phyloP scores from a whole-genome alignment of 805 yeast species.

The Scheffersomyces lignosus region DNA sequence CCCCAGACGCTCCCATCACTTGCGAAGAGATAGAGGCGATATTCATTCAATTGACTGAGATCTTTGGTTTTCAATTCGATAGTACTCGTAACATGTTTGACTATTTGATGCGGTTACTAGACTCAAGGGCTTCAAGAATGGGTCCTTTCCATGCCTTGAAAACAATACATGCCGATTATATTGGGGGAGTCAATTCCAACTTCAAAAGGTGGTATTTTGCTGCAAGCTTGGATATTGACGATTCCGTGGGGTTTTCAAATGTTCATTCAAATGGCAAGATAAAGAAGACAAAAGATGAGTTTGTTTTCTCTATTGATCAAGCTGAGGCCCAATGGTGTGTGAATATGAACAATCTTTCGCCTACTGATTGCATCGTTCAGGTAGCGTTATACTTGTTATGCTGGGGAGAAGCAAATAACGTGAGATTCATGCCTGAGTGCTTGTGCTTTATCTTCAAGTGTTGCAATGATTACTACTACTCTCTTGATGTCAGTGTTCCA shows the following conservation, averaged over 20 bases:
- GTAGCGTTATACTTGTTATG: slow-evolving; percentile 67
- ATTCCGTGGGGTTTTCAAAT: slow-evolving; percentile 40
- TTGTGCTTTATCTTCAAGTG: slow-evolving; percentile 82
- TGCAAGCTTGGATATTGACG: slow-evolving; percentile 63
- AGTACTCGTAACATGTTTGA: slow-evolving; percentile 68
- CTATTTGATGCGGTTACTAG: slow-evolving; percentile 58
- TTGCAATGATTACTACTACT: slow-evolving; percentile 65
- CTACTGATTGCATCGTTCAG: slow-evolving; percentile 60
- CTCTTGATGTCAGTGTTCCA: slow-evolving; percentile 37
- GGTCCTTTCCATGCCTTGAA: slow-evolving; percentile 54
- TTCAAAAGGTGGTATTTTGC: slow-evolving; percentile 79
- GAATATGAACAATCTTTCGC: slow-evolving; percentile 49
- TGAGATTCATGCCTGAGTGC: slow-evolving; percentile 88
- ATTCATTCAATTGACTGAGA: slow-evolving; percentile 49
- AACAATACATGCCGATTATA: slow-evolving; percentile 70
- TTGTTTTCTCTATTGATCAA: slow-evolving; percentile 31
- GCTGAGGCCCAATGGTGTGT: slow-evolving; percentile 52
- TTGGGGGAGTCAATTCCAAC: slow-evolving; percentile 70
- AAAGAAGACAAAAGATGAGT: slow-evolving; percentile 13
- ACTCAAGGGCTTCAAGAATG: slow-evolving; percentile 69
- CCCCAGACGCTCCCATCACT: slow-evolving; percentile 46
- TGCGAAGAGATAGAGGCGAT: slow-evolving; percentile 56
- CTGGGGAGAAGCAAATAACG: slow-evolving; percentile 91
- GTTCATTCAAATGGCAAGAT: slow-evolving; percentile 20
- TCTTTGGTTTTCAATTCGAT: slow-evolving; percentile 71